Evolutionary conservation across 495 filamentous ascomycete species (phyloP), one percentile per base, ranked within the genome.

Genomic region (Durotheca rogersii): DNA sequence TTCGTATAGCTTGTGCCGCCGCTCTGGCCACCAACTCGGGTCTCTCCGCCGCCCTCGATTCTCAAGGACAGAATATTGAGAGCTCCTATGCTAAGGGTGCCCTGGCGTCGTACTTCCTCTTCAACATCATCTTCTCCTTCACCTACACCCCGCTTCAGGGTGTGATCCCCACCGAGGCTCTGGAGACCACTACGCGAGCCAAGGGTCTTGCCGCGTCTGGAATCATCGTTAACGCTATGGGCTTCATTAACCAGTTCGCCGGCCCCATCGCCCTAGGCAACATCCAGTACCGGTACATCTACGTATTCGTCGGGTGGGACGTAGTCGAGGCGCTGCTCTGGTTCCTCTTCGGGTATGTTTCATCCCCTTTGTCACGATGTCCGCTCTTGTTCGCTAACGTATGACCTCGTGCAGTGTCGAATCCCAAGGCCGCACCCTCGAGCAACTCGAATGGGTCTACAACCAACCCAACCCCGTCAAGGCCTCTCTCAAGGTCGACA

Each of bases 71-170:
- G 0, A 53, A 42, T 16, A 72, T 76, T 32, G 41, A 66, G 29
- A 17, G 29, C 6, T 66, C 60, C 4, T 74, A 73, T 43, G 73
- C 65, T 40, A 50, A 66, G 53, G 72, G 71, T 16, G 73, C 72
- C 10, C 60, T 76, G 25, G 73, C 73, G 6, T 70, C 70, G 1
- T 76, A 76, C 62, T 79, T 79, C 58, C 61, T 85, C 2, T 84
- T 83, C 65, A 81, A 83, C 48, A 71, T 80, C 34, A 74, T 80
- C 59, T 84, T 81, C 58, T 78, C 74, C 6, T 75, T 82, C 49
- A 80, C 74, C 9, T 82, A 78, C 67, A 84, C 80, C 11, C 81
- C 81, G 7, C 71, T 85, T 18, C 71, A 81, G 16, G 76, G 73
- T 46, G 73, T 81, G 16, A 83, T 84, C 45, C 81, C 82, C 18